Evolutionary conservation across 257 asterid species (phyloP).

Genomic region (Gardenia jasminoides): DNA sequence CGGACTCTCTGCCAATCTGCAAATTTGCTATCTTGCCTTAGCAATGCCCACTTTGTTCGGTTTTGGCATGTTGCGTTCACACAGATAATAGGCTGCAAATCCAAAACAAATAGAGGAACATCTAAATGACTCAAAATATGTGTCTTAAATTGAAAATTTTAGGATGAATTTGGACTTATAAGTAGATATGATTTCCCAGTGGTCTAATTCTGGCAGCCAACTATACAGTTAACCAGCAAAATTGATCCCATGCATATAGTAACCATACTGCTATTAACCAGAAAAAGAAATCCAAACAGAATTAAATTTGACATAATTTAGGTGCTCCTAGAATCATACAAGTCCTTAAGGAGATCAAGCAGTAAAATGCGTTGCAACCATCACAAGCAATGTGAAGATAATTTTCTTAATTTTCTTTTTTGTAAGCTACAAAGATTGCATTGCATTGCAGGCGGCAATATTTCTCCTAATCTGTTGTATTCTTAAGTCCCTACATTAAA

Average conservation of each 20-base stretch:
- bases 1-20: slow-evolving; percentile 99
- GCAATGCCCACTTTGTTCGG: slow-evolving; percentile 79
- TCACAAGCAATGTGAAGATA: background rate
- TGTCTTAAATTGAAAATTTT: background rate
- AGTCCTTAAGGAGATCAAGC: background rate
- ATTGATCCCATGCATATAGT: background rate
- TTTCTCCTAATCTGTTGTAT: background rate
- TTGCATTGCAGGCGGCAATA: background rate
- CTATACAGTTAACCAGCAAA: background rate
- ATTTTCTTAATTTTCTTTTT: too few species aligned
- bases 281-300: background rate
- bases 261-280: background rate
- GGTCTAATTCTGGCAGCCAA: background rate
- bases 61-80: slow-evolving; percentile 88
- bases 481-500: background rate
- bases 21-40: slow-evolving; percentile 97
- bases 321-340: too few species aligned
- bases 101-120: slow-evolving; percentile 2
- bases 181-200: background rate
- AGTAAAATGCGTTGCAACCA: background rate
- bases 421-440: background rate
- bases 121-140: background rate
- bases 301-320: background rate
- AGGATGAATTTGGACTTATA: background rate
- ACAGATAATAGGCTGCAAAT: slow-evolving; percentile 85